phyloP scores from a whole-genome alignment of 768 basidiomycete species.

The Suillus luteus region DNA sequence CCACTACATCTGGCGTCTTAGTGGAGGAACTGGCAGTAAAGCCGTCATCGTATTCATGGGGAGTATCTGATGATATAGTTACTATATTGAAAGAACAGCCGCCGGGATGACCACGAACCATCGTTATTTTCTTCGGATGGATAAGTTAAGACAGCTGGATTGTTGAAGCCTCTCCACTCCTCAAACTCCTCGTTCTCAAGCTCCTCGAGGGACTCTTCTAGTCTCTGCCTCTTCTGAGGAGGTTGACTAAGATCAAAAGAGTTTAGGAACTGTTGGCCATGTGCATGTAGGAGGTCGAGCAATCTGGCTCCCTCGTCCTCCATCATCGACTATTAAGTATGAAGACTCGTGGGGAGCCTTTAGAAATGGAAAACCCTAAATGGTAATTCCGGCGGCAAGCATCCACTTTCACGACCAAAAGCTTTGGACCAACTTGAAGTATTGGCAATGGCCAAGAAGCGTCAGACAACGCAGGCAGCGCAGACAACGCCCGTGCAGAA shows the following conservation, averaged over 20 bases:
- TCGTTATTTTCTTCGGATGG: slow-evolving; percentile 25
- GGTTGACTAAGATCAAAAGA: slow-evolving; percentile 37
- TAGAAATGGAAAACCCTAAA: slow-evolving; percentile 1
- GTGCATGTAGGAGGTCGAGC: slow-evolving; percentile 44
- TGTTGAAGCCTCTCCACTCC: slow-evolving; percentile 45
- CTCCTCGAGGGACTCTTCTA: slow-evolving; percentile 14
- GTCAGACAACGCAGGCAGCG: slow-evolving; percentile 23
- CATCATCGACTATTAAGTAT: slow-evolving; percentile 9
- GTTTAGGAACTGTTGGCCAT: slow-evolving; percentile 47
- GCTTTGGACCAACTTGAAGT: no score
- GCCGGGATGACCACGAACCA: slow-evolving; percentile 15
- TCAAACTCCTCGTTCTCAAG: slow-evolving; percentile 30
- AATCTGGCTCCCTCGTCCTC: slow-evolving; percentile 33
- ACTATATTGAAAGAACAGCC: neutral
- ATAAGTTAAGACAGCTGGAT: neutral
- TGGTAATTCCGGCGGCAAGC: slow-evolving; percentile 4
- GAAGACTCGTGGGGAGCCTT: slow-evolving; percentile 11
- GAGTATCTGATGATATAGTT: neutral
- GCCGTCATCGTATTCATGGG: slow-evolving; percentile 49
- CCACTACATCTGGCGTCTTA: slow-evolving; percentile 48
- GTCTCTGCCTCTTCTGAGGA: slow-evolving; percentile 24
- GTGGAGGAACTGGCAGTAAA: slow-evolving; percentile 37
- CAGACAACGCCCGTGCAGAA: slow-evolving; percentile 17
- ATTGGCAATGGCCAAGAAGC: slow-evolving; percentile 31
- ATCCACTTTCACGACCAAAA: slow-evolving; percentile 9